Percentiles rank a stretch among this genome's conserved stretches.
These are phyloP conservation scores for Aspergillus melleus DNA, from an alignment of 2,329 filamentous ascomycete species.

Conservation along the genomic window DNA sequence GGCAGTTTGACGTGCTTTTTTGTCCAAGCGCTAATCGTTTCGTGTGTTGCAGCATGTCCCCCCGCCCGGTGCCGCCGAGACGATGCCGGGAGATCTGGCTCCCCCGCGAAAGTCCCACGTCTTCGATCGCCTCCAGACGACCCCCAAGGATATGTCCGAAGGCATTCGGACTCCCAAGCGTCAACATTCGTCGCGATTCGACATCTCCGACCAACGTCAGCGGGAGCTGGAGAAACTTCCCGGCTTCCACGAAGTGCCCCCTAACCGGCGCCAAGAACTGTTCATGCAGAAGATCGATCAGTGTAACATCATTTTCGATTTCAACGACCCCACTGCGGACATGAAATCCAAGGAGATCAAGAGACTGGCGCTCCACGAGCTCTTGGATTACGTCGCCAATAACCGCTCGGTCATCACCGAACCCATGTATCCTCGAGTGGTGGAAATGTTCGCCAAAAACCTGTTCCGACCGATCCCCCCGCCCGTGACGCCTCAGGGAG, in stretches of 20 bases:
- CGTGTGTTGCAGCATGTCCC: slow-evolving; percentile 70
- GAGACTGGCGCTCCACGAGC: slow-evolving; percentile 87
- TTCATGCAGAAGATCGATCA: slow-evolving; percentile 99
- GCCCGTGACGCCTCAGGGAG: slow-evolving; percentile 94
- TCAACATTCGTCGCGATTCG: slow-evolving; percentile 96
- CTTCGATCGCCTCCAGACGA: slow-evolving; percentile 86
- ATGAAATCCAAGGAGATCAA: slow-evolving; percentile 99
- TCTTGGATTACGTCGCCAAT: slow-evolving; percentile 97
- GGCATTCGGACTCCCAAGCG: slow-evolving; percentile 92
- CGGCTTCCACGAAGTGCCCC: slow-evolving; percentile 95
- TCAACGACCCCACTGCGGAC: slow-evolving; percentile 95
- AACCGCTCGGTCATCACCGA: slow-evolving; percentile 98
- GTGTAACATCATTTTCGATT: slow-evolving; percentile 99
- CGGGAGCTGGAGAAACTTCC: slow-evolving; percentile 95
- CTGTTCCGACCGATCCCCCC: slow-evolving; percentile 95
- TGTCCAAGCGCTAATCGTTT: slow-evolving; percentile 5
- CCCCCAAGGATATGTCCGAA: slow-evolving; percentile 94
- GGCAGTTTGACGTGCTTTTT: neutral
- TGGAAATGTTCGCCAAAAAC: slow-evolving; percentile 99
- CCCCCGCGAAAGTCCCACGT: slow-evolving; percentile 93
- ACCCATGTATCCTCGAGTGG: slow-evolving; percentile 96
- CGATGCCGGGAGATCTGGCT: slow-evolving; percentile 95
- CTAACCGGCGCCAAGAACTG: slow-evolving; percentile 89
- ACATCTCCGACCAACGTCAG: slow-evolving; percentile 86
- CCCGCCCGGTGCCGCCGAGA: slow-evolving; percentile 89